phyloP scores from a whole-genome alignment of 1,139 yeast species.

The Debaryomyces nepalensis region DNA sequence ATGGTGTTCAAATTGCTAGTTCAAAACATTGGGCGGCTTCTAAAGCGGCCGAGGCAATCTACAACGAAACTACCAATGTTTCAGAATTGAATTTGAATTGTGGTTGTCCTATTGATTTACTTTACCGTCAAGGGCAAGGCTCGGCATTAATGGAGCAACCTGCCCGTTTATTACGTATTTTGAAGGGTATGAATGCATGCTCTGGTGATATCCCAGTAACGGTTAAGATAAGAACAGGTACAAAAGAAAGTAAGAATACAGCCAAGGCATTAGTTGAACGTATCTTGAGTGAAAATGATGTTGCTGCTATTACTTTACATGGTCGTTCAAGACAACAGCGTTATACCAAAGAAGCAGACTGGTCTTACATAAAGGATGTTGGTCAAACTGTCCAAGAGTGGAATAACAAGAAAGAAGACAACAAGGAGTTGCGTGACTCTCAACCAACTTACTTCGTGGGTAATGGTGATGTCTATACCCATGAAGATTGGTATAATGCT shows the following conservation, averaged over 20 bases:
- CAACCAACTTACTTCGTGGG: constrained; percentile 71
- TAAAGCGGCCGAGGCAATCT: constrained; percentile 83
- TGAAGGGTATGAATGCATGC: constrained; percentile 86
- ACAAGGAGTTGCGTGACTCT: constrained; percentile 55
- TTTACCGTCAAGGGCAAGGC: constrained; percentile 94
- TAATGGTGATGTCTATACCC: constrained; percentile 89
- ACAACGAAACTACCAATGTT: constrained; percentile 56
- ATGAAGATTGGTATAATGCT: constrained; percentile 89
- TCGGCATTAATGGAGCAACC: constrained; percentile 93
- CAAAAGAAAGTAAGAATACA: constrained; percentile 82
- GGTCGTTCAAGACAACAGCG: constrained; percentile 97
- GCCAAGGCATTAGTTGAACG: constrained; percentile 77
- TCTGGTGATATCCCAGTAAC: constrained; percentile 92
- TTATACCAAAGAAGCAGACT: constrained; percentile 87
- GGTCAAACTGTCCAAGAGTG: constrained; percentile 68
- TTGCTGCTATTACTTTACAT: constrained; percentile 90
- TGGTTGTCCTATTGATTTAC: constrained; percentile 96
- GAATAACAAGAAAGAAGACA: constrained; percentile 55
- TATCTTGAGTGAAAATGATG: constrained; percentile 75
- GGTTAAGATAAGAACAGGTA: constrained; percentile 90
- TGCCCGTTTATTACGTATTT: constrained; percentile 73
- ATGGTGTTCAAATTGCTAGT: constrained; percentile 93
- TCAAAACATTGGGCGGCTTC: constrained; percentile 93
- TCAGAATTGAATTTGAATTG: constrained; percentile 89
- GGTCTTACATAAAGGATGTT: constrained; percentile 84